A percentile compares a stretch with the other conserved stretches of the same genome.
Evolutionary conservation across 2,329 filamentous ascomycete genomes (phyloP).

Genomic region (Talaromyces sp.): DNA sequence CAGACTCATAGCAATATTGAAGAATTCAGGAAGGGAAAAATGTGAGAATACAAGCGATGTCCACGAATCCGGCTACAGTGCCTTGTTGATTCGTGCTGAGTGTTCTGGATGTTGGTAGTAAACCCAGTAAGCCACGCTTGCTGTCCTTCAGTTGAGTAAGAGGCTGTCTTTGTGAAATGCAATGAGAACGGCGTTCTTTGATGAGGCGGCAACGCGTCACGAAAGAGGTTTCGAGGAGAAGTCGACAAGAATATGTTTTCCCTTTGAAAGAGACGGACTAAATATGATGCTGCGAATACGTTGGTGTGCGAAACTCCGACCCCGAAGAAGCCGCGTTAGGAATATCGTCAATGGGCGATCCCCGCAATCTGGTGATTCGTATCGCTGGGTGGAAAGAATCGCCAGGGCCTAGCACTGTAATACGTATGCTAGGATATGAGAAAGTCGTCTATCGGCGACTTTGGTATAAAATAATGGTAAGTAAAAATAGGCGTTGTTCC

Average conservation of each 20-base stretch:
- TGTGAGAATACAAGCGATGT: not conserved
- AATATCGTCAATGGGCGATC: not conserved
- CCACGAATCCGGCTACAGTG: constrained; percentile 14
- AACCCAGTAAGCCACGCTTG: not conserved
- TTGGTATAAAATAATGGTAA: not conserved
- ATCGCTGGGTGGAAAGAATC: not conserved
- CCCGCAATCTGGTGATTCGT: constrained; percentile 9
- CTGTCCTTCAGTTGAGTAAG: not conserved
- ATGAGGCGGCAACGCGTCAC: not conserved
- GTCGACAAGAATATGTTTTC: not conserved
- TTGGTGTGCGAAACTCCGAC: constrained; percentile 3
- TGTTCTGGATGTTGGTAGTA: not conserved
- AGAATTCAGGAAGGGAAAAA: not conserved
- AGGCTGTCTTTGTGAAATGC: not conserved
- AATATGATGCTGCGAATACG: not conserved
- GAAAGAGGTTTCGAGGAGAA: not conserved
- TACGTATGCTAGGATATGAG: not conserved
- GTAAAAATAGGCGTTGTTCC: not conserved
- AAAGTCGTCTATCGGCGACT: not conserved
- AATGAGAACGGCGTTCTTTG: not conserved
- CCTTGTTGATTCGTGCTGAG: constrained; percentile 10
- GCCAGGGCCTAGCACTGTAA: not conserved
- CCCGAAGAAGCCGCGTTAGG: not conserved
- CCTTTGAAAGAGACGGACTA: not conserved
- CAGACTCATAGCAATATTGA: constrained; percentile 12